Conservation (phyloP, 2,329 filamentous ascomycete genomes). For the Penicillium sp. region DNA sequence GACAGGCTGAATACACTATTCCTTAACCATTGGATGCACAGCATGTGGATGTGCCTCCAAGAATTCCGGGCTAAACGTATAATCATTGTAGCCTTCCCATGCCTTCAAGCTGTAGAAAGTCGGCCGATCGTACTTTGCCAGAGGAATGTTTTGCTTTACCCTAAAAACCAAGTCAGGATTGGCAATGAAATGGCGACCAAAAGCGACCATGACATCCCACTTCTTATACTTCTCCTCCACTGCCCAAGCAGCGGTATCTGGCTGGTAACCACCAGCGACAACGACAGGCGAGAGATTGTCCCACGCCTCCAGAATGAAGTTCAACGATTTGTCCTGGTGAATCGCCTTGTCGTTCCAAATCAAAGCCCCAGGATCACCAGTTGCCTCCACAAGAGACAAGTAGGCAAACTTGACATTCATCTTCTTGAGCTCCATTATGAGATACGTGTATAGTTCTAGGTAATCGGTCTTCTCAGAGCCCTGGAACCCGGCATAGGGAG, state of each 20-base stretch:
- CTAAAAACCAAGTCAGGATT: conserved; percentile 26
- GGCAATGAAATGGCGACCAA: conserved; percentile 31
- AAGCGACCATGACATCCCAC: conserved; percentile 30
- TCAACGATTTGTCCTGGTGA: conserved; percentile 26
- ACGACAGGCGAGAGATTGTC: conserved; percentile 24
- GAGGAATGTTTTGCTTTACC: conserved; percentile 13
- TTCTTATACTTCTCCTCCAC: conserved; percentile 28
- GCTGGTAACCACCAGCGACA: conserved; percentile 48
- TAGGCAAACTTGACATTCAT: conserved; percentile 57
- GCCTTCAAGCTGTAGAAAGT: conserved; percentile 18
- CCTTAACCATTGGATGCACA: conserved; percentile 1
- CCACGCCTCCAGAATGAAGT: conserved; percentile 48
- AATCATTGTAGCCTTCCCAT: conserved; percentile 28
- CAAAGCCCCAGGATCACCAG: conserved; percentile 25
- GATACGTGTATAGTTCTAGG: conserved; percentile 60
- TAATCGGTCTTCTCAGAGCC: conserved; percentile 60
- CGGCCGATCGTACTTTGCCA: conserved; percentile 16
- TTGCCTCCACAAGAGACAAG: conserved; percentile 60
- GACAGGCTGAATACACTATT: not conserved
- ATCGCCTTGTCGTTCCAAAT: conserved; percentile 1
- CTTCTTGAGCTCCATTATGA: conserved; percentile 48
- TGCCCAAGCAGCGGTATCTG: conserved; percentile 35
- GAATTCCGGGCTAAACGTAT: conserved; percentile 28
- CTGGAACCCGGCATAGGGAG: conserved; percentile 34
- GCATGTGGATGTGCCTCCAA: not conserved